Percentiles rank a stretch among this genome's conserved stretches.
phyloP scores from a whole-genome alignment of 352 stramenopile genomes.

The Phytophthora syringae region DNA sequence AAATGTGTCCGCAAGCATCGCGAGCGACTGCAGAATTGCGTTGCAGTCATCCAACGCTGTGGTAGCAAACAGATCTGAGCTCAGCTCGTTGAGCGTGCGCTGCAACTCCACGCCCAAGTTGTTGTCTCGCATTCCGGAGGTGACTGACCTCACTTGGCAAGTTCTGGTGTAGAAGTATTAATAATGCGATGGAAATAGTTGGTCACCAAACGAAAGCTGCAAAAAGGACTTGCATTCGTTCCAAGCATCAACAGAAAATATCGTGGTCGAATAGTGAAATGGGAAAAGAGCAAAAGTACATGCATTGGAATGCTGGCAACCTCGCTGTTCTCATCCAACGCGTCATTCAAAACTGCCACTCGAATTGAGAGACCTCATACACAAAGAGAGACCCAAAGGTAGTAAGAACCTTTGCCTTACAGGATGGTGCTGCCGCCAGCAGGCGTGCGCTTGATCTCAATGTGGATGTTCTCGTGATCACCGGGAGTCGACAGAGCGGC shows the following conservation, averaged over 20 bases:
- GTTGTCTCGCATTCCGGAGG: conserved; percentile 22
- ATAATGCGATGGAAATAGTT: too few species aligned
- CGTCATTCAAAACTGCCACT: conserved; percentile 15
- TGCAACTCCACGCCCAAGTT: conserved; percentile 39
- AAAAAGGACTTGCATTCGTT: too few species aligned
- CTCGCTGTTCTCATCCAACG: conserved; percentile 22
- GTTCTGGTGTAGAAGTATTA: too few species aligned
- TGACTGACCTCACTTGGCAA: background rate
- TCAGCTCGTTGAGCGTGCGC: conserved; percentile 43
- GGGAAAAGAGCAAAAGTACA: conserved; percentile 18
- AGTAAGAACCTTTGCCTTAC: conserved; percentile 24
- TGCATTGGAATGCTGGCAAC: conserved; percentile 36
- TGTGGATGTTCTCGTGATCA: conserved; percentile 41
- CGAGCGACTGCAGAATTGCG: conserved; percentile 41
- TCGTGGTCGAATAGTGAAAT: too few species aligned
- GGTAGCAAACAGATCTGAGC: conserved; percentile 35
- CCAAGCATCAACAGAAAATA: too few species aligned
- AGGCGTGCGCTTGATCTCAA: conserved; percentile 50
- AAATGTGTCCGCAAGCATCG: conserved; percentile 36
- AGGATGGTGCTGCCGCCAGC: conserved; percentile 52
- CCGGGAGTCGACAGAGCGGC: conserved; percentile 30
- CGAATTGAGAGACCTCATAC: conserved; percentile 32
- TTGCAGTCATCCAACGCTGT: conserved; percentile 25
- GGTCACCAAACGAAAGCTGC: too few species aligned
- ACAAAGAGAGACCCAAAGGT: conserved; percentile 8